Evolutionary conservation across 164 flowering plant species (phyloP), one percentile per base, ranked within the genome.

Genomic region (Dillenia suffruticosa): DNA sequence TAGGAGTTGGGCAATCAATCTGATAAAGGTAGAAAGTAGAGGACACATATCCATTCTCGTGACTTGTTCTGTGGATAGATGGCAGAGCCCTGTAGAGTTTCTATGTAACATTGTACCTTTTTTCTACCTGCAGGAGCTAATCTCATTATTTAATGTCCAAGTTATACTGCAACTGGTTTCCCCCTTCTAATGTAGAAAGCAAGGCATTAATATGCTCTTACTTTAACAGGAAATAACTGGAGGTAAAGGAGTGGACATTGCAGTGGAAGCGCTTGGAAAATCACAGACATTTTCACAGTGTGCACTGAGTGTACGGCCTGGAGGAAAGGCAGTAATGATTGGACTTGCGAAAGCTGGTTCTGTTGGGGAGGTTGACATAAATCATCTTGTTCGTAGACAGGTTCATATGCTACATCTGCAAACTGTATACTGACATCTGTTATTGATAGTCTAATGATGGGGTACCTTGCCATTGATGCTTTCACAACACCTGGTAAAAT

Each of bases 281-380:
- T 84, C 97, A 16, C 72, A 78, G 59, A 95, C 99, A 15, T 95
- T 95, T 76, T 54, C 65, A 59, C 99, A 95, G 77, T 91, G 97
- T 63, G 67, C 78, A 49, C 86, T 82, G 57, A 86, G 97, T 73
- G 97, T 95, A 54, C 79, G 83, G 58, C 97, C 88, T 78, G 99
- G 99, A 60, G 99, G 99, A 26, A 95, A 92, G 78, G 99, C 99
- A 73, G 97, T 95, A 44, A 95, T 95, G 96, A 92, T 95, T 71
- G 99, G 97, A 43, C 92, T 95, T 72, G 69, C 97, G n/a, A 76
- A 84, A 65, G 22, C 97, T 51, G 82, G 83, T 58, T 76, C 86
- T 24, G 76, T 87, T 16, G 99, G 97, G 54, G 94, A 95, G 74
- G 73, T 95, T 2, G 99, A 95, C 68, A 89, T 95, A 68, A 92